Base-by-base conservation (phyloP, 2,329 filamentous ascomycete genomes). In the Cercospora sp. region DNA sequence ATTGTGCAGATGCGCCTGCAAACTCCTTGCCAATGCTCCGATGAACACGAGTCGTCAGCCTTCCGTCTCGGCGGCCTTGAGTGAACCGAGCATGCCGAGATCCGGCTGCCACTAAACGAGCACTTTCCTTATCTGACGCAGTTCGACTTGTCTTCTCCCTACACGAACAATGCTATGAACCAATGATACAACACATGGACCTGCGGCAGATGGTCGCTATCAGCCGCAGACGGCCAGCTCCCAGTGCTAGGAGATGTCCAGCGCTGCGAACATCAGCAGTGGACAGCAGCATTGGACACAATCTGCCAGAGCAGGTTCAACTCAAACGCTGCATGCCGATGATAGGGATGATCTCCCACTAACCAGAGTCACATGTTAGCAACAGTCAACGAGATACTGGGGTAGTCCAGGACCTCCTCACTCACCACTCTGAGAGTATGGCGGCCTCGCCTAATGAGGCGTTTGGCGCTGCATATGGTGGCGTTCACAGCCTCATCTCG, bases 11-110 rank as follows among this genome's bases (percentile, higher is more conserved):
- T 31, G 53, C 26, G 53, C 53, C 53, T 33, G 28, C 53, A 58
- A 58, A 58, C 53, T 58, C 53, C 53, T 20, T 58, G 53, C 53
- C 53, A 58, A 58, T 58, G 13, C 53, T n/a, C 53, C 53, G 53
- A 58, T 58, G 55, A 58, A 58, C 55, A 58, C 55, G 55, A 58
- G 55, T 58, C 55, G 55, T 58, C 55, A 58, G 55, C 55, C 28
- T 31, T 33, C 55, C 55, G 55, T 58, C 55, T 58, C 55, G 55
- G 55, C 55, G 18, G 55, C 55, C 55, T 33, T 33, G 55, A 36
- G 55, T 58, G 55, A 58, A 20, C 55, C 53, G 53, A 58, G 26
- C 13, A 58, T 58, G 55, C 55, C 55, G 55, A 36, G 55, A 58
- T 28, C 55, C 28, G 28, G 13, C 13, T 20, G 55, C 18, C 30